Conservation (phyloP, 106 monocot species). For the Platanthera guangdongensis region DNA sequence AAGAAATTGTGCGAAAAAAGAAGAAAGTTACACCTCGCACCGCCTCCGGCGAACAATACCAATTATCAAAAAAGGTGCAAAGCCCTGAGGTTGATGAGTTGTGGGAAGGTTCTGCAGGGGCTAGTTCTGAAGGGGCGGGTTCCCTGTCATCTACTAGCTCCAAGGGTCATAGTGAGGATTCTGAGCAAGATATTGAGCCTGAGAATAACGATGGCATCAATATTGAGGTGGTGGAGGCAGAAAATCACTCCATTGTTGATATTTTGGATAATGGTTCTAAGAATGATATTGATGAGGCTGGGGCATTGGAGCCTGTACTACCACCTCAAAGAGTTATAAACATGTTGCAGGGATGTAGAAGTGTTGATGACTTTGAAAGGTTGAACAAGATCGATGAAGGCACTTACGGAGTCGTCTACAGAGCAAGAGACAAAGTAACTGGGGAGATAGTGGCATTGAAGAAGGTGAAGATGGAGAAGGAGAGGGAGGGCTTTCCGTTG, state of each 20-base stretch:
- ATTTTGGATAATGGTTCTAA: conserved; percentile 29
- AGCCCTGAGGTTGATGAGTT: conserved; percentile 56
- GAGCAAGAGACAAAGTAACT: conserved; percentile 73
- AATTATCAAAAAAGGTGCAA: conserved; percentile 18
- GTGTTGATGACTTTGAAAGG: conserved; percentile 84
- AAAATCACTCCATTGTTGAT: background rate
- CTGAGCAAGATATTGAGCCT: conserved; percentile 10
- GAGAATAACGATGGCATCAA: conserved; percentile 32
- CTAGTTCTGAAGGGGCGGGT: conserved; percentile 24
- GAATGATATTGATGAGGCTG: conserved; percentile 8
- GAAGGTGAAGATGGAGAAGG: conserved; percentile 92
- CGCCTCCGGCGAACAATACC: background rate
- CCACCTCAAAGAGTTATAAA: conserved; percentile 50
- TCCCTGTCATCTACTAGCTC: conserved; percentile 39
- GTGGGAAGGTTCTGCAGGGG: conserved; percentile 38
- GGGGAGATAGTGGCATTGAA: conserved; percentile 80
- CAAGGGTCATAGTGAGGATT: conserved; percentile 14
- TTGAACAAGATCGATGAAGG: conserved; percentile 85
- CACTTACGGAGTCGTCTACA: conserved; percentile 89
- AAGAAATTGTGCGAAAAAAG: conserved; percentile 11
- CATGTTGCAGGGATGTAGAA: conserved; percentile 83
- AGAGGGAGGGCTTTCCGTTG: conserved; percentile 88
- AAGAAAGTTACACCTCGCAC: conserved; percentile 16
- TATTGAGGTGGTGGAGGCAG: conserved; percentile 18
- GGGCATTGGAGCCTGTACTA: conserved; percentile 18